phyloP scores from a whole-genome alignment of 176 grass and related monocot species.

The Avena sativa region DNA sequence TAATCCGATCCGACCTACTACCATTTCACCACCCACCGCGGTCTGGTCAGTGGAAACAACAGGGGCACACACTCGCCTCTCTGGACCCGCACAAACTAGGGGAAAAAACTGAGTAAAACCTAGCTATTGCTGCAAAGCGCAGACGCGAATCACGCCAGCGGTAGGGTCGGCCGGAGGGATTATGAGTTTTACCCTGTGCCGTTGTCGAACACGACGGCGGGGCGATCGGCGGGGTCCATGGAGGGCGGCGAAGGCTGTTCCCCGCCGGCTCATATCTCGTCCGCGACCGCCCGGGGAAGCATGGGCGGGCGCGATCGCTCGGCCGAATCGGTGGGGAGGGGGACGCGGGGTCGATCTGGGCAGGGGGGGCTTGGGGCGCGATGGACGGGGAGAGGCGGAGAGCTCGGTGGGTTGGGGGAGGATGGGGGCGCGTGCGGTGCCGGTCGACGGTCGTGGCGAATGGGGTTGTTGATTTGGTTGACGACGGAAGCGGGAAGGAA shows the following conservation, averaged over 20 bases:
- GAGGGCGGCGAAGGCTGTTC: neutral
- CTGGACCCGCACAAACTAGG: neutral
- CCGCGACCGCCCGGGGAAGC: slow-evolving; percentile 31
- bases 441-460: neutral
- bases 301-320: slow-evolving; percentile 37
- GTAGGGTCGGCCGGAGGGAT: neutral
- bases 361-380: neutral
- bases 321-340: slow-evolving; percentile 2
- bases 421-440: neutral
- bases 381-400: neutral
- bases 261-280: slow-evolving; percentile 41
- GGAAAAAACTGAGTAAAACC: neutral
- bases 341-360: neutral
- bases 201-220: slow-evolving; percentile 97
- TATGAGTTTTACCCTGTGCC: slow-evolving; percentile 67
- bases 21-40: neutral
- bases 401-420: slow-evolving; percentile 28
- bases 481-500: slow-evolving; percentile 53
- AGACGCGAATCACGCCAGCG: neutral
- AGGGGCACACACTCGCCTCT: neutral
- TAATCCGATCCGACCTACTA: neutral
- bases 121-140: neutral
- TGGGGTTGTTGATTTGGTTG: slow-evolving; percentile 42
- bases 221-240: slow-evolving; percentile 85
- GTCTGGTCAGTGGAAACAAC: neutral